Percentiles rank a stretch among this genome's conserved stretches.
Conservation (phyloP, 352 stramenopile genomes). For the Phytophthora pisi region DNA sequence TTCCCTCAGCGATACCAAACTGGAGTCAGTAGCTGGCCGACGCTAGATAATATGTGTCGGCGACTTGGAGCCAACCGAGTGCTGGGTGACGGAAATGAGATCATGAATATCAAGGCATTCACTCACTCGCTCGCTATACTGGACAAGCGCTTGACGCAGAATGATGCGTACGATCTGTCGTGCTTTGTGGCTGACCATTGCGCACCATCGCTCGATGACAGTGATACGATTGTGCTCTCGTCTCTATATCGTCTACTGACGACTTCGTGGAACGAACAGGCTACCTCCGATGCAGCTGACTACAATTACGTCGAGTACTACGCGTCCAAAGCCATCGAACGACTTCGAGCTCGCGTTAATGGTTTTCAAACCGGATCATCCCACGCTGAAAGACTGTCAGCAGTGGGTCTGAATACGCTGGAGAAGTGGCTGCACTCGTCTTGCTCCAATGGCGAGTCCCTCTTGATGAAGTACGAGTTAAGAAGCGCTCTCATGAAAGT, state of each 20-base stretch:
- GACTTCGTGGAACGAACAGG: neutral
- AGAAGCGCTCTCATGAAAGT: conserved; percentile 57
- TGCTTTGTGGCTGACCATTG: conserved; percentile 28
- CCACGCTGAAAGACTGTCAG: neutral
- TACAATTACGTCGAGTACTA: conserved; percentile 24
- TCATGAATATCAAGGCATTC: conserved; percentile 64
- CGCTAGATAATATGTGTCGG: conserved; percentile 53
- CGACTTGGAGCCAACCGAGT: conserved; percentile 61
- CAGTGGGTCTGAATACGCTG: conserved; percentile 43
- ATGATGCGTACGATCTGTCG: conserved; percentile 42
- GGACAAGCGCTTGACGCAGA: conserved; percentile 48
- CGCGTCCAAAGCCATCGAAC: conserved; percentile 28
- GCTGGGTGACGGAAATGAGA: conserved; percentile 63
- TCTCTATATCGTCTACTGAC: conserved; percentile 24
- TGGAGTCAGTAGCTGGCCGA: conserved; percentile 23
- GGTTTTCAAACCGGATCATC: neutral
- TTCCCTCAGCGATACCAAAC: conserved; percentile 14
- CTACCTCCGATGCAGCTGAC: neutral
- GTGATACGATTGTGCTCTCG: conserved; percentile 37
- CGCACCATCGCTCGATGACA: conserved; percentile 7
- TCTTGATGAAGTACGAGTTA: conserved; percentile 66
- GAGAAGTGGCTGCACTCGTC: conserved; percentile 47
- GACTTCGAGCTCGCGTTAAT: conserved; percentile 28
- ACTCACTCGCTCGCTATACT: conserved; percentile 39
- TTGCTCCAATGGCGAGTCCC: conserved; percentile 48